Evolutionary conservation across 768 basidiomycete genomes (phyloP), one percentile per base, ranked within the genome.

Genomic region (Hortiboletus flavorubellus): DNA sequence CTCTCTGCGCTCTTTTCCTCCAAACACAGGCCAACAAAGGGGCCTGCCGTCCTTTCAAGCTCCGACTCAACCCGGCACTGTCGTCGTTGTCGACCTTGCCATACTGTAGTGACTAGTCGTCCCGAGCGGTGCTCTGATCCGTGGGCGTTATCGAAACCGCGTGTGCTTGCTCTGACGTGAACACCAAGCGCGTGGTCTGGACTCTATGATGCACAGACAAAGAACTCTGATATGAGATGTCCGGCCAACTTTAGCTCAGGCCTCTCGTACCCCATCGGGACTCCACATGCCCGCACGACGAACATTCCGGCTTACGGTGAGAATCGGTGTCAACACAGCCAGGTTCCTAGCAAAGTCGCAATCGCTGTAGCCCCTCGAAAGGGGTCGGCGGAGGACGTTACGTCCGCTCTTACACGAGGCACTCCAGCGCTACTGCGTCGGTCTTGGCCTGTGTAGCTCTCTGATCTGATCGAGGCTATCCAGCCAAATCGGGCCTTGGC

Each of bases 21-120:
- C 67, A 67, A 67, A 67, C 58, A 67, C 51, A 26, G n/a, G 40
- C 59, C 65, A 67, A 67, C 64, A 67, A 68, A 64, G 53, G 66
- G 66, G 59, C 29, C 51, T 58, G 41, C 64, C 57, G 60, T 11
- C 23, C 6, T 38, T 66, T 61, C 10, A 53, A 55, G 8, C 59
- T 68, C 65, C 65, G 65, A 60, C 9, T 45, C 18, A 65, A 59
- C 51, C 38, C 6, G 39, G 5, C 53, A 23, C 21, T 2, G 21
- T 21, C 11, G 18, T 11, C 10, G 39, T 6, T 26, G 26, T 26
- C 5, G 26, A 26, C 26, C 26, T 26, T 5, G 26, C 26, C 26
- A 5, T n/a, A n/a, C n/a, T n/a, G n/a, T n/a, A n/a, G n/a, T n/a
- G n/a, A n/a, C 2, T 26, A 5, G 26, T 26, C 26, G 5, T 26